Conservation (phyloP, 1,284 basidiomycete genomes). For the Cerioporus squamosus region DNA sequence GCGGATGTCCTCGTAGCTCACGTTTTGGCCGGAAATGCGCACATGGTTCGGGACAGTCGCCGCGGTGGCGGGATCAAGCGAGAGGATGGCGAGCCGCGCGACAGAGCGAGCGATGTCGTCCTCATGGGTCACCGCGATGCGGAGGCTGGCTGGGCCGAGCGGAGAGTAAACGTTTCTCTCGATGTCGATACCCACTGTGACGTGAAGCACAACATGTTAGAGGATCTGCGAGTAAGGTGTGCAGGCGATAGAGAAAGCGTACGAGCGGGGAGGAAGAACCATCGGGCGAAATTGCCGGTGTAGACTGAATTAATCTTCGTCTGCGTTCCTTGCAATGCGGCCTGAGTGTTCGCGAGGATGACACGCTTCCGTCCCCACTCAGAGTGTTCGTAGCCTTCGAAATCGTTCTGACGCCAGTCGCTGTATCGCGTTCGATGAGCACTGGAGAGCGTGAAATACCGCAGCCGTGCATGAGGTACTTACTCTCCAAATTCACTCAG, state of each 20-base stretch:
- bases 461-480: constrained; percentile 2
- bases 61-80: constrained; percentile 22
- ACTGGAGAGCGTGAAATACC: background rate
- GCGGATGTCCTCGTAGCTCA: constrained; percentile 22
- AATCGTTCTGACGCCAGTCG: constrained; percentile 31
- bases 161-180: constrained; percentile 21
- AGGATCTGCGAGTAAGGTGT: too few relatives aligned
- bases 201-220: too few relatives aligned
- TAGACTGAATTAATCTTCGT: constrained; percentile 30
- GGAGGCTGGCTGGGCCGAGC: constrained; percentile 21
- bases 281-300: constrained; percentile 31
- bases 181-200: constrained; percentile 29
- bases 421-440: constrained; percentile 7
- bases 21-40: constrained; percentile 24
- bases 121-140: constrained; percentile 28
- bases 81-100: constrained; percentile 30
- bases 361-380: constrained; percentile 29
- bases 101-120: constrained; percentile 30
- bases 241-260: background rate
- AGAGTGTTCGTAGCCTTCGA: constrained; percentile 25
- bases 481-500: constrained; percentile 34
- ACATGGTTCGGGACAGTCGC: constrained; percentile 27
- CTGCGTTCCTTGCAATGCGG: constrained; percentile 13
- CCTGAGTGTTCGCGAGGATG: constrained; percentile 17
- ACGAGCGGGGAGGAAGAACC: constrained; percentile 11